Evolutionary conservation across 2,329 filamentous ascomycete genomes (phyloP).

Genomic region (Thyridium curvatum): DNA sequence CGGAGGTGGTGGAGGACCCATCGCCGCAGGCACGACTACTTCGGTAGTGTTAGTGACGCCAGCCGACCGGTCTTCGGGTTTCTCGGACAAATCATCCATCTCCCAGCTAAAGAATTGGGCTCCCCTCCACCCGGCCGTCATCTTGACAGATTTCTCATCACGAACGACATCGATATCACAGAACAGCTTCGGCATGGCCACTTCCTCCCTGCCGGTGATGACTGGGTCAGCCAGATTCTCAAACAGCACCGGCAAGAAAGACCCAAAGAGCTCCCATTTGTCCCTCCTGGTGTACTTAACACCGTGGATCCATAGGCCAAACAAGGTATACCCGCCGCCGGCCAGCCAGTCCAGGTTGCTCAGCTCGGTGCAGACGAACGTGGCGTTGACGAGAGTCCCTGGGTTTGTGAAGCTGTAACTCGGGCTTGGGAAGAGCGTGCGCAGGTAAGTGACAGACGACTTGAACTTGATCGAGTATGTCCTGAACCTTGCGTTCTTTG

Average conservation of each 20-base stretch:
- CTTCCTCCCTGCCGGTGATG: constrained; percentile 51
- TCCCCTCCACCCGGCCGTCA: constrained; percentile 34
- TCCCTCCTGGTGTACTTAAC: constrained; percentile 47
- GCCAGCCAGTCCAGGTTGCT: constrained; percentile 54
- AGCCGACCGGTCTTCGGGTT: too few relatives aligned
- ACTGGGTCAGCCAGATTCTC: constrained; percentile 55
- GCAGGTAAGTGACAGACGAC: constrained; percentile 39
- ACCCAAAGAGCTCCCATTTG: constrained; percentile 40
- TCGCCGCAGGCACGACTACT: constrained; percentile 10
- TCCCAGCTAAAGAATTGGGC: constrained; percentile 27
- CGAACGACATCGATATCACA: constrained; percentile 37
- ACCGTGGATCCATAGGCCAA: constrained; percentile 57
- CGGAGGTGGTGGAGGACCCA: too few relatives aligned
- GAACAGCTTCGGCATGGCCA: constrained; percentile 56
- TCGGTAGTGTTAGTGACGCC: constrained; percentile 11
- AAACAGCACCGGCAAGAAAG: constrained; percentile 51
- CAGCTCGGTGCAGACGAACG: constrained; percentile 33
- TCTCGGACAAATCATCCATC: constrained; percentile 14
- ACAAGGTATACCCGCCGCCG: constrained; percentile 49
- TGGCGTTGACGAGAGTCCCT: constrained; percentile 36
- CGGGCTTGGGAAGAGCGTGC: constrained; percentile 37
- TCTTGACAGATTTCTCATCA: constrained; percentile 20
- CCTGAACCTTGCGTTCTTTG: constrained; percentile 23
- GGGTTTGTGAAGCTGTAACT: constrained; percentile 34
- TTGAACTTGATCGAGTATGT: constrained; percentile 44